Evolutionary conservation across 148 eudicot genomes (phyloP).

Genomic region (Selenicereus undatus): DNA sequence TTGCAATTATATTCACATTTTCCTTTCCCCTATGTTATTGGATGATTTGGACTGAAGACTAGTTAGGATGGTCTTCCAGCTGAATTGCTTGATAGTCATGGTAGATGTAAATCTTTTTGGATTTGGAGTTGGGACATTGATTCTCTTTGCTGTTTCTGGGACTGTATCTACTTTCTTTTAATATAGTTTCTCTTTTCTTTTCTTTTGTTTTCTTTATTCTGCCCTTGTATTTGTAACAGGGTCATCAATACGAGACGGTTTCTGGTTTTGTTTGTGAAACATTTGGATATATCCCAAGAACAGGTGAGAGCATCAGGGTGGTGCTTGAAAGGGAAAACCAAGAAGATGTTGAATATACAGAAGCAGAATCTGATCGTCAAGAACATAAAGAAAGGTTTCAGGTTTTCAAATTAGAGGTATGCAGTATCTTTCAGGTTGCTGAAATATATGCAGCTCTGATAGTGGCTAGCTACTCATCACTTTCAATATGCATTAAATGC

Average conservation of each 20-base stretch:
- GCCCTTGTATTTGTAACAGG: slow-evolving; percentile 37
- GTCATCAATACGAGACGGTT: slow-evolving; percentile 93
- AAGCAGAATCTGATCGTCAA: slow-evolving; percentile 52
- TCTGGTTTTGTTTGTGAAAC: slow-evolving; percentile 95
- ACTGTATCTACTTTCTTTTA: not conserved
- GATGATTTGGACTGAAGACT: not conserved
- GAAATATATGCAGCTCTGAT: not conserved
- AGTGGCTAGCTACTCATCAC: not conserved
- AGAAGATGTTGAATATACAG: slow-evolving; percentile 59
- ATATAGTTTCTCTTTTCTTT: not conserved
- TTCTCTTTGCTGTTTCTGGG: not conserved
- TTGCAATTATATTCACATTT: not conserved
- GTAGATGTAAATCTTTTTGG: not conserved
- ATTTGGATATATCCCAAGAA: slow-evolving; percentile 92
- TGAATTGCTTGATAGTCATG: not conserved
- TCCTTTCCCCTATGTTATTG: not conserved
- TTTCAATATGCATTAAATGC: not conserved
- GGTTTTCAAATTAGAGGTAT: slow-evolving; percentile 79
- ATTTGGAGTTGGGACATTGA: not conserved
- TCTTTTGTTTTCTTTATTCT: not conserved
- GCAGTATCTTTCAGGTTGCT: not conserved
- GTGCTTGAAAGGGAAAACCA: slow-evolving; percentile 63
- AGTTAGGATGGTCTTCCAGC: not conserved
- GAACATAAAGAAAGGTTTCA: slow-evolving; percentile 57
- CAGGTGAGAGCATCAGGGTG: slow-evolving; percentile 87